phyloP scores from a whole-genome alignment of 2,329 filamentous ascomycete genomes.

The Venturiaceae sp. region DNA sequence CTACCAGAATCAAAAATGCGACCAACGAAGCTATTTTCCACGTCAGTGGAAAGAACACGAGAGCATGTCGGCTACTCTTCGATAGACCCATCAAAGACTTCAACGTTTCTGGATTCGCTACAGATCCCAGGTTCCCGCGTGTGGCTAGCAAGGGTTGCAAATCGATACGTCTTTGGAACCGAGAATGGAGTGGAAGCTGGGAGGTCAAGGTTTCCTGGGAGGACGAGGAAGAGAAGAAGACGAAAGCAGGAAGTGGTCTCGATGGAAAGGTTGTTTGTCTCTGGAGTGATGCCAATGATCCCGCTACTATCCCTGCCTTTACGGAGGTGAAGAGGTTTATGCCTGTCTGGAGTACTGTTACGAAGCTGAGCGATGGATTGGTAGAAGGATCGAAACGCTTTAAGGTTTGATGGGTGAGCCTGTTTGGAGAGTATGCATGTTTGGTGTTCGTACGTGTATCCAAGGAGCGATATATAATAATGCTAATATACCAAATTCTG shows the following conservation, averaged over 20 bases:
- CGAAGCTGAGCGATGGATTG: conserved; percentile 67
- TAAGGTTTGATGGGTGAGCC: conserved; percentile 28
- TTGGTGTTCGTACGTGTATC: too few species aligned
- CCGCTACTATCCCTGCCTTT: conserved; percentile 67
- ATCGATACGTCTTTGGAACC: conserved; percentile 70
- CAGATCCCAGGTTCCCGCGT: conserved; percentile 55
- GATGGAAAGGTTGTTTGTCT: conserved; percentile 64
- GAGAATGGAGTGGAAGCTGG: conserved; percentile 67
- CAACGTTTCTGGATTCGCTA: conserved; percentile 49
- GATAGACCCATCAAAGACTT: conserved; percentile 58
- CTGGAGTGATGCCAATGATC: conserved; percentile 77
- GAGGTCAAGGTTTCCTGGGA: conserved; percentile 63
- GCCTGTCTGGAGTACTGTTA: conserved; percentile 70
- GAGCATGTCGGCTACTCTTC: conserved; percentile 67
- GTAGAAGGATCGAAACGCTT: conserved; percentile 72
- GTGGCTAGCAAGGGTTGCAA: conserved; percentile 53
- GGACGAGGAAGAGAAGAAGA: conserved; percentile 12
- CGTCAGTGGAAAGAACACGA: conserved; percentile 64
- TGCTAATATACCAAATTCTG: too few species aligned
- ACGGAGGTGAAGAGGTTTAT: conserved; percentile 69
- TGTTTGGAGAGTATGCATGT: neutral
- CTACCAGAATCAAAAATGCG: conserved; percentile 35
- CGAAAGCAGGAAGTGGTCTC: conserved; percentile 29
- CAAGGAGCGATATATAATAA: too few species aligned
- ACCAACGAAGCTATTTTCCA: conserved; percentile 50